phyloP scores from a whole-genome alignment of 2,329 filamentous ascomycete genomes.

The Pyrenochaeta sp. region DNA sequence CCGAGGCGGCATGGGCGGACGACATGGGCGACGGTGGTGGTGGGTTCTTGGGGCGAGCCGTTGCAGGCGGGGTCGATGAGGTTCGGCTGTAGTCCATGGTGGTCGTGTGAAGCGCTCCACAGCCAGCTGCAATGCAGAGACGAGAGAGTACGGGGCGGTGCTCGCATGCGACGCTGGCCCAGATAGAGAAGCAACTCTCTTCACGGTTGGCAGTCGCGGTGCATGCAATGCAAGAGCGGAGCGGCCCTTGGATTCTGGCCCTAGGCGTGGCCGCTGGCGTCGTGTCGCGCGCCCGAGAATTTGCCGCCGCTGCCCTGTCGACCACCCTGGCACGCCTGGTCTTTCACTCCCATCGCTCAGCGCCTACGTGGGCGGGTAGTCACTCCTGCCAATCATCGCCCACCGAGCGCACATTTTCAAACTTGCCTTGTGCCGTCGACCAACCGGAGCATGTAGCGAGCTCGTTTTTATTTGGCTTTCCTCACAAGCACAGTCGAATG shows the following conservation, averaged over 20 bases:
- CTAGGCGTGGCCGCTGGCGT: too few species aligned
- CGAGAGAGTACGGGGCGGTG: slow-evolving; percentile 19
- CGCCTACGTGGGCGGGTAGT: too few species aligned
- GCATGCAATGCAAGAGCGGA: slow-evolving; percentile 16
- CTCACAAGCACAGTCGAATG: too few species aligned
- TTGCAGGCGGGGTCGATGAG: slow-evolving; percentile 42
- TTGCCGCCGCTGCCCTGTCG: too few species aligned
- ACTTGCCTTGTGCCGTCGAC: too few species aligned
- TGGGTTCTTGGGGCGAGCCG: slow-evolving; percentile 35
- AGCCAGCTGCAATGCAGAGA: slow-evolving; percentile 20
- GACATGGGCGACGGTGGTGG: slow-evolving; percentile 35
- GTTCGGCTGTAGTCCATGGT: slow-evolving; percentile 39
- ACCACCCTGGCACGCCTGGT: too few species aligned
- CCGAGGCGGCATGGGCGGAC: slow-evolving; percentile 27
- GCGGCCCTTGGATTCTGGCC: slow-evolving; percentile 1
- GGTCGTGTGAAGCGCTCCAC: slow-evolving; percentile 19
- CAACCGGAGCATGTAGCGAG: too few species aligned
- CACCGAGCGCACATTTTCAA: too few species aligned
- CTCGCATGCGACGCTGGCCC: slow-evolving; percentile 26
- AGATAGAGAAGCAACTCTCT: slow-evolving; percentile 18
- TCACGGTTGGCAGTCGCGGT: slow-evolving; percentile 27
- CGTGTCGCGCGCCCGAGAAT: too few species aligned
- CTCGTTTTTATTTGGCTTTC: too few species aligned
- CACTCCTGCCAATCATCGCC: too few species aligned
- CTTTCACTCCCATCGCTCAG: too few species aligned